Base-by-base conservation (phyloP, 441 rosid species). In the Jatropha podagrica region DNA sequence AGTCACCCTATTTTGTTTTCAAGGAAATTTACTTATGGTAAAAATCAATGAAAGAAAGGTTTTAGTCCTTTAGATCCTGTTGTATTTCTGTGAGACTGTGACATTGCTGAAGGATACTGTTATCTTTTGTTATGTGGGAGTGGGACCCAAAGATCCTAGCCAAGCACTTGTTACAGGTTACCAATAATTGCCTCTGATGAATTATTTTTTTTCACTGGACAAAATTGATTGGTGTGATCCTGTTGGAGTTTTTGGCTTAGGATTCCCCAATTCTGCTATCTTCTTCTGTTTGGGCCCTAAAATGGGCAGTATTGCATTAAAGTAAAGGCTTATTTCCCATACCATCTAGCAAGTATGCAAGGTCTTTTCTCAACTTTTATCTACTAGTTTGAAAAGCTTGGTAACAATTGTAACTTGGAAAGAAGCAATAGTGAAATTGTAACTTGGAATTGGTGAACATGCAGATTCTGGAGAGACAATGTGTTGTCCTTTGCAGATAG, bases 181-280 rank as follows among this genome's bases (percentile, higher is more conserved):
- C 62, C 55, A 76, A 74, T 79, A 76, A 76, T 76, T 79, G 78
- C 68, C 40, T 67, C 49, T 26, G 64, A 42, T 56, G 66, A 61
- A 73, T 66, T 65, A 65, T 76, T 76, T 52, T 69, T 23, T 15
- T 72, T 66, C 42, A 46, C 41, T 52, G 67, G 56, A 44, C 69
- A 72, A n/a, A 67, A 20, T 67, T 62, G 58, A 46, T 77, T 70
- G 74, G 65, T 40, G 13, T 63, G n/a, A 66, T 27, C 51, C 32
- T 54, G 13, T 49, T 65, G 76, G 78, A 65, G 62, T 60, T 65
- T 74, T 75, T 65, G 14, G 65, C 82, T 61, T 79, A 32, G 76
- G 82, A 79, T 76, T 60, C 84, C 54, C 40, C 67, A 78, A 59
- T 55, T 70, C 71, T 68, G 84, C 59, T 7, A 13, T 62, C 42